These are phyloP conservation scores for Danielozyma ontarioensis DNA, from an alignment of 805 yeast genomes.

Conservation along the genomic window DNA sequence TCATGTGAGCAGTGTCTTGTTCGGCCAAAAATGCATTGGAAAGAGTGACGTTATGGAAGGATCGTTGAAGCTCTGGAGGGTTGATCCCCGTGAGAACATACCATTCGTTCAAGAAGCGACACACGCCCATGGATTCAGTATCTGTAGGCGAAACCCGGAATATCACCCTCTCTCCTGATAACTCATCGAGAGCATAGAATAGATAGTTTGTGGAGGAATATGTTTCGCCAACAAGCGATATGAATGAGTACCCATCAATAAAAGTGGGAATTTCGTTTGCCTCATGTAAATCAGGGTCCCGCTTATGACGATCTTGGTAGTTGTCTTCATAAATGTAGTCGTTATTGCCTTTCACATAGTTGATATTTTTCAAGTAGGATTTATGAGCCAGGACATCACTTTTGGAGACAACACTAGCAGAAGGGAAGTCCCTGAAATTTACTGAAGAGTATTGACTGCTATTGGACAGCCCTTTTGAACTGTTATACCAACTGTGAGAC, in stretches of 20 bases:
- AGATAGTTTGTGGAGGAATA: constrained; percentile 7
- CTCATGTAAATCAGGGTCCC: constrained; percentile 7
- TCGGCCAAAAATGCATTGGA: constrained; percentile 7
- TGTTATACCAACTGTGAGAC: too few species aligned
- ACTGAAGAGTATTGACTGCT: not conserved
- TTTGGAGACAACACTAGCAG: constrained; percentile 3
- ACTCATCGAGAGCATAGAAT: constrained; percentile 13
- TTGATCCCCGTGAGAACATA: constrained; percentile 22
- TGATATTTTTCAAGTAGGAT: constrained; percentile 22
- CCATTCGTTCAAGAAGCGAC: constrained; percentile 32
- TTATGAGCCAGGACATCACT: constrained; percentile 12
- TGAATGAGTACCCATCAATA: constrained; percentile 19
- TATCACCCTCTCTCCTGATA: constrained; percentile 9
- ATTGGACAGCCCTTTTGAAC: too few species aligned
- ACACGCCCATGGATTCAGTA: constrained; percentile 12
- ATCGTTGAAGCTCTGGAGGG: constrained; percentile 10
- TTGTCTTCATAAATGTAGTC: constrained; percentile 10
- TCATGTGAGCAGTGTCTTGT: constrained; percentile 2
- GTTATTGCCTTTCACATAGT: constrained; percentile 16
- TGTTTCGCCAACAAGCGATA: constrained; percentile 11
- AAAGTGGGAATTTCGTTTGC: constrained; percentile 11
- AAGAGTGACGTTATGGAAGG: constrained; percentile 12
- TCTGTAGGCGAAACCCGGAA: constrained; percentile 22
- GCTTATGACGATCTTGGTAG: constrained; percentile 8
- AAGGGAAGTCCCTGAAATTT: not conserved